Conservation (phyloP, 495 filamentous ascomycete genomes). For the Penicillium macrosclerotiorum region DNA sequence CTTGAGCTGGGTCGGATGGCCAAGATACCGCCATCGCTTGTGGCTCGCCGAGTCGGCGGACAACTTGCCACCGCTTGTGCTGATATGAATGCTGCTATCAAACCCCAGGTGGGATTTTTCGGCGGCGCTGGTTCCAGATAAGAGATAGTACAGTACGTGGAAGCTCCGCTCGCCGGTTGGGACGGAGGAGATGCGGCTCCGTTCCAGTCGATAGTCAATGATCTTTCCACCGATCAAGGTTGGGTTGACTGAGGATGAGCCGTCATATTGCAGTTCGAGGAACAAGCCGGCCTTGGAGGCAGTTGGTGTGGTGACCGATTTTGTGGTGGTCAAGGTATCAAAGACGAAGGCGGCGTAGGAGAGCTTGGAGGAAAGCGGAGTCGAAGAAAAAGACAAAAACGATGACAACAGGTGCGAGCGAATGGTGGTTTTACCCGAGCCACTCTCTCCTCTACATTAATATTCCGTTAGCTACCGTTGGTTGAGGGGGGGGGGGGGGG, state of each 20-base stretch:
- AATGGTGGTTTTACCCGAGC: conserved; percentile 91
- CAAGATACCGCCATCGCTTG: conserved; percentile 92
- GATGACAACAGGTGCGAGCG: conserved; percentile 83
- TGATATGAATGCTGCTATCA: conserved; percentile 51
- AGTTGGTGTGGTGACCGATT: conserved; percentile 89
- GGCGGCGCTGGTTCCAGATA: conserved; percentile 85
- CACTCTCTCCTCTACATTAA: conserved; percentile 87
- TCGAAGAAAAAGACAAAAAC: conserved; percentile 82
- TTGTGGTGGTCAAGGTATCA: conserved; percentile 95
- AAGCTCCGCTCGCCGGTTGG: conserved; percentile 96
- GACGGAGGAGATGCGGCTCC: conserved; percentile 83
- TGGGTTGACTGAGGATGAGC: conserved; percentile 72
- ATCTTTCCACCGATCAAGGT: conserved; percentile 90
- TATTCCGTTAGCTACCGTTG: too few species aligned
- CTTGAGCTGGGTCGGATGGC: conserved; percentile 93
- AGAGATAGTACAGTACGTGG: conserved; percentile 91
- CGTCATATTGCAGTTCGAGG: conserved; percentile 94
- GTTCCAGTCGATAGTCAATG: conserved; percentile 86
- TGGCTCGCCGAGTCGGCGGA: conserved; percentile 53
- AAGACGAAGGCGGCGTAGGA: conserved; percentile 93
- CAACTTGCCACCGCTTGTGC: conserved; percentile 44
- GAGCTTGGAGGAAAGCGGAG: conserved; percentile 86
- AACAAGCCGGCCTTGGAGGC: conserved; percentile 95
- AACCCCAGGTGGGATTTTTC: conserved; percentile 90
- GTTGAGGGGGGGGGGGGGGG: conserved; percentile 2